phyloP scores from a whole-genome alignment of 1,284 basidiomycete species.

The Malassezia yamatoensis region DNA sequence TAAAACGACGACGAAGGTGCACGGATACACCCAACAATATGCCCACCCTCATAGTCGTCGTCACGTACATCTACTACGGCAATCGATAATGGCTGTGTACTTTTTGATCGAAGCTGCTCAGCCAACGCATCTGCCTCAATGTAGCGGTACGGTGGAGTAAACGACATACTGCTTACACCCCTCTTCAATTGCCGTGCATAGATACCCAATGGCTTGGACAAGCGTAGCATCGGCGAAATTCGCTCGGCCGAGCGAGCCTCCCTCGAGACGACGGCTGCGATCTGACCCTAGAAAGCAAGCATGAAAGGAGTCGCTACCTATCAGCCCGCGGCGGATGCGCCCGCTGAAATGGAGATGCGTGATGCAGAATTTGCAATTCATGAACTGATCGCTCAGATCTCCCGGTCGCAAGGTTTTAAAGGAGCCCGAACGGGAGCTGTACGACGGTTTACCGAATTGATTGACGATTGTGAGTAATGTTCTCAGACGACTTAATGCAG shows the following conservation, averaged over 20 bases:
- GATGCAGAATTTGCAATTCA: conserved; percentile 18
- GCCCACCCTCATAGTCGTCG: conserved; percentile 48
- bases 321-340: background rate
- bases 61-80: conserved; percentile 46
- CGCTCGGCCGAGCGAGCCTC: background rate
- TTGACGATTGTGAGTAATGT: conserved; percentile 9
- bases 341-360: conserved; percentile 8
- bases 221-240: background rate
- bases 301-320: conserved; percentile 16
- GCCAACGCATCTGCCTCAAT: conserved; percentile 31
- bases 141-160: conserved; percentile 29
- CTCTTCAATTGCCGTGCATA: background rate
- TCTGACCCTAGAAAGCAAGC: background rate
- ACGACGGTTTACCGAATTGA: conserved; percentile 1
- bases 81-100: conserved; percentile 16
- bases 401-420: conserved; percentile 20
- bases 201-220: too few relatives aligned
- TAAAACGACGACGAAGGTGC: conserved; percentile 32
- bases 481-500: background rate
- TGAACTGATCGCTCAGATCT: conserved; percentile 21
- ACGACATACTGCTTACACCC: conserved; percentile 22
- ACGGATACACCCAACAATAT: conserved; percentile 41
- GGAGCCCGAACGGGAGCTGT: conserved; percentile 10
- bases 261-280: too few relatives aligned
- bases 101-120: conserved; percentile 19